Evolutionary conservation across 805 yeast species (phyloP), one percentile per base, ranked within the genome.

Genomic region (Candida andamanensis): DNA sequence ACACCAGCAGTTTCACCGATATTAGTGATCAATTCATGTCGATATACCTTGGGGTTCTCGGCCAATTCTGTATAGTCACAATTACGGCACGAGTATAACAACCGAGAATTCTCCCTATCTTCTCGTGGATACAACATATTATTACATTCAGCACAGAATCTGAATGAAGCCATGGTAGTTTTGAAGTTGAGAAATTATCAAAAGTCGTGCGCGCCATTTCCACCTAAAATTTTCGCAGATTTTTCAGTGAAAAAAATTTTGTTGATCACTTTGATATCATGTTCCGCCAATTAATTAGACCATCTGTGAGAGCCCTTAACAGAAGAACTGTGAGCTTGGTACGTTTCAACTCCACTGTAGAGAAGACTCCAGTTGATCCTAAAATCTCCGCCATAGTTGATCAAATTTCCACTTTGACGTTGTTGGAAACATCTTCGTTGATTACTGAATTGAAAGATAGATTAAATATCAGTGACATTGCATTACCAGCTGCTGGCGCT

Each of bases 101-200:
- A 64, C 44, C 86, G 59, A 53, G 75, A 77, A 44, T 75, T 69
- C 37, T 80, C 85, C 52, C 82, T 85, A 56, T 92, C 97, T 66
- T 92, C 98, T 46, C 85, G 78, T 14, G 98, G 98, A 58, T 92
- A 92, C 63, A 92, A 74, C 98, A 92, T 92, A 57, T 92, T 92
- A 73, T 92, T 92, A 75, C 94, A 90, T 55, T 90, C 95, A 50
- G 92, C 80, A 61, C 98, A 90, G 69, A 90, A 90, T 56, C 95
- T 75, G 64, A 92, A 90, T 33, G 96, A 86, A 49, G 95, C 86
- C 95, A 85, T 85, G 22, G 11, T 32, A 18, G 8, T 11, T 6
- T 13, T 15, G 6, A 9, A 18, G 11, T 19, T 19, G 13, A 8
- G 26, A 11, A 24, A 10, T n/a, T n/a, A 10, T n/a, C 7, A 24